Conservation (phyloP, 2,329 filamentous ascomycete species). For the Scleromitrula shiraiana region DNA sequence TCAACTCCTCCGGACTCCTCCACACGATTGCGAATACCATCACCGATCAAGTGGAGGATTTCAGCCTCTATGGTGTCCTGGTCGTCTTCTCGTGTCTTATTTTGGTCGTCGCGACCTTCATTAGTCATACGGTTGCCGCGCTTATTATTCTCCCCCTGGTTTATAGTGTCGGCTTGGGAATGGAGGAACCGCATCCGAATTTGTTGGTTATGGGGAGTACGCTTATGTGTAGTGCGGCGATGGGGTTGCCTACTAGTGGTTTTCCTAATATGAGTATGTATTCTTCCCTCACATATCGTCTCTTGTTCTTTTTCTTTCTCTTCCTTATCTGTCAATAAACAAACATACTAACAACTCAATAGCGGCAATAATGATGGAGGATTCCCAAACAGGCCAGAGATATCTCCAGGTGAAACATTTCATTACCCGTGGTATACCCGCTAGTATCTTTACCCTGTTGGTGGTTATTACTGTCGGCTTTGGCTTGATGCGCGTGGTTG, state of each 20-base stretch:
- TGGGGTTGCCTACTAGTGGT: slow-evolving; percentile 90
- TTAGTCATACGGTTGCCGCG: slow-evolving; percentile 93
- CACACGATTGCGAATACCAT: slow-evolving; percentile 80
- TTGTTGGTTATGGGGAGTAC: slow-evolving; percentile 91
- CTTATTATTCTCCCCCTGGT: slow-evolving; percentile 91
- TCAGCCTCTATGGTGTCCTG: slow-evolving; percentile 79
- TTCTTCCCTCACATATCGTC: not conserved
- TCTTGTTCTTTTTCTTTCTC: too few species aligned
- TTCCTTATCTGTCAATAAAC: too few species aligned
- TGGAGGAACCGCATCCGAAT: slow-evolving; percentile 89
- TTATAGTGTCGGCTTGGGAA: slow-evolving; percentile 70
- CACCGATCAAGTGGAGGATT: slow-evolving; percentile 61
- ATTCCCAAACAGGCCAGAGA: slow-evolving; percentile 78
- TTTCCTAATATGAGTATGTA: slow-evolving; percentile 99
- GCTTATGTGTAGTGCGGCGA: slow-evolving; percentile 95
- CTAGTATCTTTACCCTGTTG: slow-evolving; percentile 69
- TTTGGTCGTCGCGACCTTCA: slow-evolving; percentile 91
- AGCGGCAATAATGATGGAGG: slow-evolving; percentile 99
- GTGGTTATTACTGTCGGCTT: slow-evolving; percentile 89
- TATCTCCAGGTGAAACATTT: slow-evolving; percentile 93
- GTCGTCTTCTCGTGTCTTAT: slow-evolving; percentile 81
- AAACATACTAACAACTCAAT: slow-evolving; percentile 14
- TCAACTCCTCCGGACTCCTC: slow-evolving; percentile 85
- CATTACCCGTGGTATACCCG: slow-evolving; percentile 84
- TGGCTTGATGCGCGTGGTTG: slow-evolving; percentile 62